Conservation (phyloP, 1,284 basidiomycete species). For the Earliella scabrosa region DNA sequence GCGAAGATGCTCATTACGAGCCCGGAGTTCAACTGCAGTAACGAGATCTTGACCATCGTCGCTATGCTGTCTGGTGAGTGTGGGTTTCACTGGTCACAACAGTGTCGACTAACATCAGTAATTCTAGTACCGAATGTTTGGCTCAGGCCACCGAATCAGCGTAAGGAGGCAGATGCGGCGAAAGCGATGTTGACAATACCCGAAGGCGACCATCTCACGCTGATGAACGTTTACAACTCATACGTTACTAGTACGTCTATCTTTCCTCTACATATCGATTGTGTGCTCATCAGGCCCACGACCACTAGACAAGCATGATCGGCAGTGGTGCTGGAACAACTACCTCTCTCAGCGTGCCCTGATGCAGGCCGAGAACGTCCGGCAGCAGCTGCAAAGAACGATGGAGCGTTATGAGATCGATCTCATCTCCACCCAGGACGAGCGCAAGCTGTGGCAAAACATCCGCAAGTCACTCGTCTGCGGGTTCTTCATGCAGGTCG, state of each 20-base stretch:
- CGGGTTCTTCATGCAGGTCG: constrained; percentile 99
- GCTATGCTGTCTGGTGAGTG: constrained; percentile 90
- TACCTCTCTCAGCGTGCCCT: constrained; percentile 88
- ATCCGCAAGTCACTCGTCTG: constrained; percentile 88
- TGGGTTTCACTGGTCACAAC: neutral
- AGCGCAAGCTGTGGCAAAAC: constrained; percentile 79
- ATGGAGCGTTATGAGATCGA: constrained; percentile 96
- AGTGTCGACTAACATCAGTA: neutral
- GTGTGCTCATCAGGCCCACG: no score
- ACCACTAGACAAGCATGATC: constrained; percentile 80
- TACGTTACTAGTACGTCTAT: constrained; percentile 79
- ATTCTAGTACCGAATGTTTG: constrained; percentile 88
- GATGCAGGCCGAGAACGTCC: constrained; percentile 95
- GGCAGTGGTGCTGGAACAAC: constrained; percentile 93
- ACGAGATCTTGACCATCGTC: constrained; percentile 94
- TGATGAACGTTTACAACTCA: constrained; percentile 96
- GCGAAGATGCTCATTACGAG: constrained; percentile 95
- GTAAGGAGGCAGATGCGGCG: constrained; percentile 91
- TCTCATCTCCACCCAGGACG: constrained; percentile 79
- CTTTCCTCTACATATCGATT: neutral
- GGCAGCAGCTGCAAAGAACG: constrained; percentile 85
- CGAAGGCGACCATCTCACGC: constrained; percentile 93
- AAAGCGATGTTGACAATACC: constrained; percentile 91
- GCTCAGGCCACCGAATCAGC: constrained; percentile 87
- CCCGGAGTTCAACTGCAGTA: constrained; percentile 95